These are phyloP conservation scores for Penicillium paradoxum DNA, from an alignment of 495 filamentous ascomycete species.

Conservation along the genomic window DNA sequence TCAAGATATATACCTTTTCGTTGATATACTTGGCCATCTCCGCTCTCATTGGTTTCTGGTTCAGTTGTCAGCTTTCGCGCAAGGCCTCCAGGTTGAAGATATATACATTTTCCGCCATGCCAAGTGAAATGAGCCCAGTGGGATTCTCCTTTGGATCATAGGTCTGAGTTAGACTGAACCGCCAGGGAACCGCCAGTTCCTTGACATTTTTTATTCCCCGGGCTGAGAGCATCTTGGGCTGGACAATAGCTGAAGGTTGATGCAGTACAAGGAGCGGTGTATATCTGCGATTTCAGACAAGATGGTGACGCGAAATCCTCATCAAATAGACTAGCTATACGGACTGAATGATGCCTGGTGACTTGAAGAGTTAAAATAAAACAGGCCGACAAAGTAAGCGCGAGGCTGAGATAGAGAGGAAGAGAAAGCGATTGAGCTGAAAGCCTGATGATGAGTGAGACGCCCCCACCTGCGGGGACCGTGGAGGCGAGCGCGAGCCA, in stretches of 20 bases:
- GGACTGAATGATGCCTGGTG: neutral
- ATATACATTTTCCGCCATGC: conserved; percentile 33
- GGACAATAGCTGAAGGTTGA: neutral
- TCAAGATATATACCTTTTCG: conserved; percentile 18
- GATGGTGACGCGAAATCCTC: too few species aligned
- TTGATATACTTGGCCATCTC: conserved; percentile 33
- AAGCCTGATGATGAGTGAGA: neutral
- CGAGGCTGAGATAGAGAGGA: too few species aligned
- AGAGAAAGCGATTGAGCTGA: neutral
- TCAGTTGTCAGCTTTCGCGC: neutral
- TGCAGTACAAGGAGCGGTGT: neutral
- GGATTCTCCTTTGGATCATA: conserved; percentile 30
- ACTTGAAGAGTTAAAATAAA: too few species aligned
- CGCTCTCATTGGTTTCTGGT: conserved; percentile 25
- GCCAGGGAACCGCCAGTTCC: conserved; percentile 24
- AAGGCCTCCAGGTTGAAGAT: neutral
- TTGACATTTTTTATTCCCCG: conserved; percentile 25
- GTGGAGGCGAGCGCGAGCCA: neutral
- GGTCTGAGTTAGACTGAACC: conserved; percentile 24
- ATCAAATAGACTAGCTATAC: neutral
- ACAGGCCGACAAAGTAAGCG: too few species aligned
- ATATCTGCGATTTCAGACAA: neutral
- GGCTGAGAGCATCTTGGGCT: conserved; percentile 27
- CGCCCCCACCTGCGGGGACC: conserved; percentile 3
- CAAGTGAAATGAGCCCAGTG: conserved; percentile 31